Base-by-base conservation (phyloP, 1,284 basidiomycete genomes). In the Heterobasidion occidentale region DNA sequence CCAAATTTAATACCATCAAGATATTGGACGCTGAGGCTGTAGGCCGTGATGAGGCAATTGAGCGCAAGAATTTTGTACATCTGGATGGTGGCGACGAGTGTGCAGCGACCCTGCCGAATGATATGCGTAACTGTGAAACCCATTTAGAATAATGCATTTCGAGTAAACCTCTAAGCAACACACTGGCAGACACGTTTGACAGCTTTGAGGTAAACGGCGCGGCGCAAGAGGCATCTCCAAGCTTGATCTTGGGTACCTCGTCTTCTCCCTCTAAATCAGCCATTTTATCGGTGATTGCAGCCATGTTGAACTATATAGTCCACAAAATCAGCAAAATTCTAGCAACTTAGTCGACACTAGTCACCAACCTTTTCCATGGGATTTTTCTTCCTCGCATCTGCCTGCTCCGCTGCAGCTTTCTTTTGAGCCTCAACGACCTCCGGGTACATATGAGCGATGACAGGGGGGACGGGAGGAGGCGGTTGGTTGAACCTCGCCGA, bases 61-160 rank as follows among this genome's bases (percentile, higher is more conserved):
- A 97, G 76, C 2, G 94, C 94, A 44, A 98, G 78, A 63, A 98
- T 98, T 77, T 97, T 97, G 85, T 97, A 98, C 94, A 98, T 98
- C 74, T 98, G 95, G 57, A 95, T 90, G 1, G 94, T 98, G 1
- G 94, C 94, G 47, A 98, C 94, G 14, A 98, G 84, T 0, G 94
- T 98, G 75, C 94, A 97, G 49, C 94, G 89, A 20, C 95, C 94
- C 74, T 98, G 94, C 48, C 94, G 86, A 64, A 98, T 96, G 68
- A 98, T 97, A 69, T 94, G 93, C 34, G 91, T 88, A 65, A 97
- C 92, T 92, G 61, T 36, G 12, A 51, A 9, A 17, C 35, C 0
- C 44, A 45, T 17, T 17, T 7, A 45, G 44, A 45, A 7, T 45
- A 15, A 45, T 5, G 3, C 14, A 45, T 45, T 7, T 45, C 27